These are phyloP conservation scores for Dryas alaskensis DNA, from an alignment of 306 rosid species.

Conservation along the genomic window DNA sequence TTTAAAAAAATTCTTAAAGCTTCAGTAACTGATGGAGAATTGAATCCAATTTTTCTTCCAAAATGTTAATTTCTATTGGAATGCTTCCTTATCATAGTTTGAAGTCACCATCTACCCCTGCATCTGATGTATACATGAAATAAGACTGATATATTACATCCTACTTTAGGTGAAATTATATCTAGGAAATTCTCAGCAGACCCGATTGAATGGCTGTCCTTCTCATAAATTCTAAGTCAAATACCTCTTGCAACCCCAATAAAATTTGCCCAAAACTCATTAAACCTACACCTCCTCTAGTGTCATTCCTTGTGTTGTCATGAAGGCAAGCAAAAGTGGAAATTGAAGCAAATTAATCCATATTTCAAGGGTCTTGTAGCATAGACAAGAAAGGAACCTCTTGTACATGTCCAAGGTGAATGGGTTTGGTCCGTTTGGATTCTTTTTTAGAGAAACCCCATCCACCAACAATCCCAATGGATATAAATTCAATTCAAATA, in stretches of 20 bases:
- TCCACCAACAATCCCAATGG: slow-evolving; percentile 4
- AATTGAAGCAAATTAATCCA: background rate
- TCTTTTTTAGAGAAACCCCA: slow-evolving; percentile 9
- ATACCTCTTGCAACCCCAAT: background rate
- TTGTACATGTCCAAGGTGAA: background rate
- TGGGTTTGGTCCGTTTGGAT: background rate
- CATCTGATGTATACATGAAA: too few species aligned
- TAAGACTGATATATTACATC: too few species aligned
- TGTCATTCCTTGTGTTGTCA: background rate
- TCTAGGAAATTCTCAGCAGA: too few species aligned
- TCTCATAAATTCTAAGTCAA: background rate
- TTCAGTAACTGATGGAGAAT: too few species aligned
- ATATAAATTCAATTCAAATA: slow-evolving; percentile 5
- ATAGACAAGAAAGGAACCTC: slow-evolving; percentile 15
- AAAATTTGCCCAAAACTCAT: background rate
- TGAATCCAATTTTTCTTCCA: too few species aligned
- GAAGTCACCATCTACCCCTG: too few species aligned
- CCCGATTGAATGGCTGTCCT: background rate
- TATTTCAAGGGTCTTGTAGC: slow-evolving; percentile 3
- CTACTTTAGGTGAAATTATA: too few species aligned
- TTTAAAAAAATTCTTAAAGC: too few species aligned
- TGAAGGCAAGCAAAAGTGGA: slow-evolving; percentile 6
- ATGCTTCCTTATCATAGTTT: too few species aligned
- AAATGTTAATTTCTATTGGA: too few species aligned
- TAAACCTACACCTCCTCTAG: background rate